Base-by-base conservation (phyloP, 441 rosid genomes). In the Populus hybrid region DNA sequence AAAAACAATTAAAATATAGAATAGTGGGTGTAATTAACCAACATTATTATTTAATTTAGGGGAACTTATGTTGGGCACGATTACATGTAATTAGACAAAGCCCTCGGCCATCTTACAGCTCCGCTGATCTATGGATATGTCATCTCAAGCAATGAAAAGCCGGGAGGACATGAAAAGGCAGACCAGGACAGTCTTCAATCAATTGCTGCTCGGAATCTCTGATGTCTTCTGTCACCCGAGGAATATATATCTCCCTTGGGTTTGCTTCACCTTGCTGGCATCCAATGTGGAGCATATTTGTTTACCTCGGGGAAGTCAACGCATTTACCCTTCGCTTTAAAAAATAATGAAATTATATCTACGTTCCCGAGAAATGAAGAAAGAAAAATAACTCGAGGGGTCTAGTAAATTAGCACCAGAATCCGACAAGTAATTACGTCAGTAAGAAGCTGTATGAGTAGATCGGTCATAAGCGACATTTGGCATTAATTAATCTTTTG, bases 401-500 rank as follows among this genome's bases (percentile, higher is more conserved):
- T 36, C 77, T 70, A 69, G 23, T 16, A 26, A 38, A 38, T 61
- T 21, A 1, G 66, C 4, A 24, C 12, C 14, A 75, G 65, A 77
- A 81, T 77, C 79, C 76, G 59, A 78, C 67, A 50, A 70, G 10
- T 30, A 2, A 18, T 24, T 10, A 3, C 21, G 20, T n/a, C 10
- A 6, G 23, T 14, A 57, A 40, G 24, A 9, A 61, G 11, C 26
- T 23, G 11, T 21, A 8, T 10, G 54, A 28, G 32, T 32, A 10
- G 38, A 67, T 23, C 64, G 18, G 77, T 68, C 42, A 75, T 76
- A 42, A 66, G 20, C 4, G 57, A 12, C 26, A 74, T 77, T 63
- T 38, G 4, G 4, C 74, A 73, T 74, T 75, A 24, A 73, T 74
- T 75, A 24, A 75, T 72, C 36, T 68, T 34, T 59, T 75, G 61